A percentile compares a stretch with the other conserved stretches of the same genome.
These are phyloP conservation scores for Trypanosoma boissoni DNA, from an alignment of 208 protist genomes.

Conservation along the genomic window DNA sequence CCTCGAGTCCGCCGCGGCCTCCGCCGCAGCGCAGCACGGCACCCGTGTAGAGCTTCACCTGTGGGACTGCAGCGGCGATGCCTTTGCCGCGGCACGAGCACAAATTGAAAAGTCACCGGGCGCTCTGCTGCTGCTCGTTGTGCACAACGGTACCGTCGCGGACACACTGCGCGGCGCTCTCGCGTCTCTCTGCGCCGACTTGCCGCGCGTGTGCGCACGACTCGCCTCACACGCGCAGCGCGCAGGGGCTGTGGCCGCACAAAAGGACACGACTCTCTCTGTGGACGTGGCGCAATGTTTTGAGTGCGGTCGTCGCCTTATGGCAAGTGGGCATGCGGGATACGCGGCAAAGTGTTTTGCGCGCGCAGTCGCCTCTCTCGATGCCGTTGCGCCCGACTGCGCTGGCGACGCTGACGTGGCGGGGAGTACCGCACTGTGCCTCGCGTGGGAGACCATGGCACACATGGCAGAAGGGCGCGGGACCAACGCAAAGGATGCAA, in stretches of 20 bases:
- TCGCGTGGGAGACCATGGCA: constrained; percentile 63
- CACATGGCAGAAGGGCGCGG: constrained; percentile 60
- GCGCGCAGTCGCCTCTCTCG: constrained; percentile 53
- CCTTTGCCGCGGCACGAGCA: constrained; percentile 45
- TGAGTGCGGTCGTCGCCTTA: constrained; percentile 50
- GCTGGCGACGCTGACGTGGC: constrained; percentile 10
- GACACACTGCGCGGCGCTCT: constrained; percentile 39
- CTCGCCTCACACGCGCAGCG: constrained; percentile 51
- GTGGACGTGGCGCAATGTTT: constrained; percentile 79
- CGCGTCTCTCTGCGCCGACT: constrained; percentile 26
- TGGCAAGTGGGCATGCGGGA: constrained; percentile 39
- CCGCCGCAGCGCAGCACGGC: constrained; percentile 21
- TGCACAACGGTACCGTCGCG: constrained; percentile 50
- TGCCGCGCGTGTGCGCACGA: constrained; percentile 52
- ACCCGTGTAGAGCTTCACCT: constrained; percentile 39
- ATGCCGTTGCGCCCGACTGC: constrained; percentile 32
- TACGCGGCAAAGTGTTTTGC: not conserved
- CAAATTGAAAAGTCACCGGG: constrained; percentile 60
- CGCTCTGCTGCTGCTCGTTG: constrained; percentile 52
- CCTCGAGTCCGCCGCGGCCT: constrained; percentile 35
- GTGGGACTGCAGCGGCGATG: constrained; percentile 59
- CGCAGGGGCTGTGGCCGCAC: constrained; percentile 5
- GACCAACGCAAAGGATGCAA: constrained; percentile 23
- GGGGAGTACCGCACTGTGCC: constrained; percentile 55
- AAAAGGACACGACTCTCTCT: not conserved